Percentiles rank a stretch among this genome's conserved stretches.
These are phyloP conservation scores for Leucosporidium yakuticum DNA, from an alignment of 768 basidiomycete genomes.

Conservation along the genomic window DNA sequence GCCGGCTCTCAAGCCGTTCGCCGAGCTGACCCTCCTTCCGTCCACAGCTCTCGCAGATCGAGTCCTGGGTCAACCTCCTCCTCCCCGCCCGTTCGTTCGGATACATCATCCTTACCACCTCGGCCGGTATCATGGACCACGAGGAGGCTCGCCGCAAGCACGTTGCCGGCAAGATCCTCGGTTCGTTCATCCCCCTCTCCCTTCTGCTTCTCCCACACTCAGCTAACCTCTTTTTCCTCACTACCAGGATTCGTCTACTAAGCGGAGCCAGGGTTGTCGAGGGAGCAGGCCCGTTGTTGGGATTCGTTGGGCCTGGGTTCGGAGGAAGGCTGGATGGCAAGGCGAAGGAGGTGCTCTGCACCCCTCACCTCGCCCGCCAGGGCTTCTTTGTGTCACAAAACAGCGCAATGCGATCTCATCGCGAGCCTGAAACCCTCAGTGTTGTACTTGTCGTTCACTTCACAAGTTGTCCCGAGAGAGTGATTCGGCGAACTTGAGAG, in stretches of 20 bases:
- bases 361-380: no score
- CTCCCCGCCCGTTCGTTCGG: constrained; percentile 95
- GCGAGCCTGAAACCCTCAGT: no score
- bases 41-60: constrained; percentile 65
- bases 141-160: constrained; percentile 98
- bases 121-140: constrained; percentile 96
- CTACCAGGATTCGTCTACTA: constrained; percentile 22
- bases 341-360: no score
- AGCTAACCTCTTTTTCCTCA: background rate
- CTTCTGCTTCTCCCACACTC: background rate
- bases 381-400: no score
- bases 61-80: constrained; percentile 93
- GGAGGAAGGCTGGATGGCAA: no score
- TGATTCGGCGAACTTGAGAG: no score
- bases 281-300: background rate
- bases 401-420: no score
- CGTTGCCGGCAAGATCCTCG: constrained; percentile 80
- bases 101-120: constrained; percentile 93
- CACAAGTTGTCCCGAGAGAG: no score
- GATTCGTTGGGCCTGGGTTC: background rate
- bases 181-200: background rate
- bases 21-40: no score
- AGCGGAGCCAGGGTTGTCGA: background rate
- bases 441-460: no score
- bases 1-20: no score